Evolutionary conservation across 805 yeast genomes (phyloP).

Genomic region (Metschnikowia aberdeeniae): DNA sequence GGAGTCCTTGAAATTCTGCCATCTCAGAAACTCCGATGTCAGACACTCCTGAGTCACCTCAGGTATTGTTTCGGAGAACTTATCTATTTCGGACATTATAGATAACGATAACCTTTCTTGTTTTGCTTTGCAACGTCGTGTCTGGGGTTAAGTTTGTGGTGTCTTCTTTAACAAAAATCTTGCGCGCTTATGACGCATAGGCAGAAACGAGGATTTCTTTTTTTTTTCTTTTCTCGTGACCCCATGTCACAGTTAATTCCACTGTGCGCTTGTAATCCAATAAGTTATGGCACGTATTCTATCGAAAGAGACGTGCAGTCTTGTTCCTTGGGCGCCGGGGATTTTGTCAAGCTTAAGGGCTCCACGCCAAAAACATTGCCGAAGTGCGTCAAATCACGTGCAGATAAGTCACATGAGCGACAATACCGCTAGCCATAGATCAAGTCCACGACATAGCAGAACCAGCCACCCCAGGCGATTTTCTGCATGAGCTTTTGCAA

Average conservation of each 20-base stretch:
- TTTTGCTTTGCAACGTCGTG: background rate
- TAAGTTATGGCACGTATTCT: too few relatives aligned
- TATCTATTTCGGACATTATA: background rate
- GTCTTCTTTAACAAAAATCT: background rate
- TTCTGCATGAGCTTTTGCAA: slow-evolving; percentile 45
- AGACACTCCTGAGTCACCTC: slow-evolving; percentile 6
- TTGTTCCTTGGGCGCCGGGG: too few relatives aligned
- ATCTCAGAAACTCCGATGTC: slow-evolving; percentile 22
- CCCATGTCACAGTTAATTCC: background rate
- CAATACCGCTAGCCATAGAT: slow-evolving; percentile 38
- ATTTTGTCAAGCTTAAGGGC: too few relatives aligned
- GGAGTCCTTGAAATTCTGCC: slow-evolving; percentile 47
- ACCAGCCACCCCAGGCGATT: slow-evolving; percentile 59
- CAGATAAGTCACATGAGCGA: background rate
- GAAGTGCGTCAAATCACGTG: slow-evolving; percentile 2
- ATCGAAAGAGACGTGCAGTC: too few relatives aligned
- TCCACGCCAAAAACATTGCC: slow-evolving; percentile 3
- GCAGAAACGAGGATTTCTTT: background rate
- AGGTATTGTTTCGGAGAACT: background rate
- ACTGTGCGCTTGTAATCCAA: too few relatives aligned
- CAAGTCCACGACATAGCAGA: slow-evolving; percentile 51
- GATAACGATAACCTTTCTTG: background rate
- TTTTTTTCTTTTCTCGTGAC: background rate
- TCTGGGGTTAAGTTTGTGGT: too few relatives aligned
- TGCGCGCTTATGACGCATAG: background rate